Base-by-base conservation (phyloP, 1,284 basidiomycete species). In the Hypsizygus ulmarius region DNA sequence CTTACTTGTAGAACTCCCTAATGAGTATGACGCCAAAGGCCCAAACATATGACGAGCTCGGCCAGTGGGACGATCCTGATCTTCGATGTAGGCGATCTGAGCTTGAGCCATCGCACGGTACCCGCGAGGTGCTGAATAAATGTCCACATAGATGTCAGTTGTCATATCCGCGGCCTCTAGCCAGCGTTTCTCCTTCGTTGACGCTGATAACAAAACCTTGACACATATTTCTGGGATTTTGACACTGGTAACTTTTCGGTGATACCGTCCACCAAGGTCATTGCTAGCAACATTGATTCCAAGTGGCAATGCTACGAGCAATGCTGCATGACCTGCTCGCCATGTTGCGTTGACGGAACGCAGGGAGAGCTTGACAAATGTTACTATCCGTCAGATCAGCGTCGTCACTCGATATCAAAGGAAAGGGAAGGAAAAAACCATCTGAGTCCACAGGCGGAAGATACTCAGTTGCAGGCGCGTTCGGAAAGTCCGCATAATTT, bases 401-500 rank as follows among this genome's bases (percentile, higher is more conserved):
- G 46, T 4, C 21, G 4, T 25, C 7, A 7, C 27, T 57, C 51
- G 18, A 59, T 16, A 63, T 55, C 59, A 32, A 29, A 40, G 30
- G 37, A 33, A 25, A 14, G 16, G 30, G 10, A 16, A 12, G 6
- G 35, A 25, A 25, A 77, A 61, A 59, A 89, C 90, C 77, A 68
- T 97, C 93, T 10, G 89, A 87, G 56, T 87, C 84, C 2, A 76
- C 54, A 27, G 78, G 72, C 3, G 83, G 70, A 21, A 77, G 65
- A 59, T 87, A 90, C 33, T 86, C 82, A 1, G 73, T 64, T 0
- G 91, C 84, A 12, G 93, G 93, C 1, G 90, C 81, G 61, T 97
- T 96, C 43, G 86, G 71, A 7, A 75, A 61, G 61, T 97, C 94
- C 0, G 71, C 65, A 59, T 83, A 94, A 57, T 88, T 90, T 55